phyloP scores from a whole-genome alignment of 163 green algal genomes.

The Scenedesmus sp. region DNA sequence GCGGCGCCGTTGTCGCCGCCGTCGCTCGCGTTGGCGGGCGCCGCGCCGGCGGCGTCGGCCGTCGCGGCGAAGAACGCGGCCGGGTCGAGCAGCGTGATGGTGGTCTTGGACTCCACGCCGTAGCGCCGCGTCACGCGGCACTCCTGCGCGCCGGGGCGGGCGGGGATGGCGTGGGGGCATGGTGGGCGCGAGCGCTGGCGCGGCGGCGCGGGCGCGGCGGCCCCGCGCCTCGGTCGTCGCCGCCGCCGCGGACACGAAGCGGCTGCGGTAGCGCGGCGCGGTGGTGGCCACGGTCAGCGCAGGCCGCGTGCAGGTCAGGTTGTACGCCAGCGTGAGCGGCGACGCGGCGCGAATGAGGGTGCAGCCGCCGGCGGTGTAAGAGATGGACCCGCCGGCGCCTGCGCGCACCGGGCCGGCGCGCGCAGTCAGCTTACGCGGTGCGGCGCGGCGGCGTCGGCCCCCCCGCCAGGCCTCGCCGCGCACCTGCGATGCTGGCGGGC shows the following conservation, averaged over 20 bases:
- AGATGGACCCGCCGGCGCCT: not conserved
- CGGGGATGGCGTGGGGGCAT: too few species aligned
- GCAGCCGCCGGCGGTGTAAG: slow-evolving; percentile 14
- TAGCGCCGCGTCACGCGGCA: slow-evolving; percentile 32
- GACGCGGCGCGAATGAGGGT: not conserved
- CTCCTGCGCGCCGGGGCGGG: slow-evolving; percentile 37
- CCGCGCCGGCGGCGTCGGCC: not conserved
- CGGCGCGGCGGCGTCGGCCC: too few species aligned
- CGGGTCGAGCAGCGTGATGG: slow-evolving; percentile 30
- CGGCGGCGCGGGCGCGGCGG: too few species aligned
- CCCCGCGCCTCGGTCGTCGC: too few species aligned
- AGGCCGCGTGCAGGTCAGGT: slow-evolving; percentile 17
- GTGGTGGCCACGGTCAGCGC: not conserved
- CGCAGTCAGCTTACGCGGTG: too few species aligned
- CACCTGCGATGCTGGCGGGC: slow-evolving; percentile 34
- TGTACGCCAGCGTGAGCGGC: slow-evolving; percentile 34
- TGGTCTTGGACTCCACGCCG: slow-evolving; percentile 33
- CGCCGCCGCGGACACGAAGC: not conserved
- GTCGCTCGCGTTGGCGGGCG: not conserved
- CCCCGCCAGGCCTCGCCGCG: too few species aligned
- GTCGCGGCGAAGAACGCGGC: slow-evolving; percentile 24
- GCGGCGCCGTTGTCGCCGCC: not conserved
- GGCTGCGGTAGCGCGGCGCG: slow-evolving; percentile 30
- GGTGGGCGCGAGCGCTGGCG: too few species aligned
- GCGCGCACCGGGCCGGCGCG: too few species aligned